Base-by-base conservation (phyloP, 106 monocot genomes). In the Allium fistulosum region DNA sequence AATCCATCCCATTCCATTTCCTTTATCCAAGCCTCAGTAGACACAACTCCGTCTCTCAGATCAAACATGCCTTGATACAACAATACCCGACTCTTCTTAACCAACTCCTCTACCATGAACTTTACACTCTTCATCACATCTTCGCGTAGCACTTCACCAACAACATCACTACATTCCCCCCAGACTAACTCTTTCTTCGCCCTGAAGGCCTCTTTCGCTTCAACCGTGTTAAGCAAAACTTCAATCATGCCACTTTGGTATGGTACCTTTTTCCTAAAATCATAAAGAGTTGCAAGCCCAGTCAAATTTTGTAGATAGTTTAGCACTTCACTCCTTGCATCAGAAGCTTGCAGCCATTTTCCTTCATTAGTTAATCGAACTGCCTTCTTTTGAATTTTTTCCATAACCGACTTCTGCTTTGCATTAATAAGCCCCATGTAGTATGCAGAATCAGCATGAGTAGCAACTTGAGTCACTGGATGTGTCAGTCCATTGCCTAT, bases 51-150 rank as follows among this genome's bases (percentile, higher is more conserved):
- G 47, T 84, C 91, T 45, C 76, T 64, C 69, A 96, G 57, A 72
- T 96, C 96, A 14, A 65, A 77, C 13, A 79, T 57, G 49, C 96
- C 91, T 73, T 88, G 85, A 74, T 91, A 96, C 55, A 91, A 71
- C 58, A 96, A 51, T 46, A 88, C 86, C 71, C 78, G 81, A 48
- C 46, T 68, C 62, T 51, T 66, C 57, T 16, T 78, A 67, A 91
- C 59, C 62, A 96, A 47, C 62, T 69, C 75, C 71, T 96, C 91
- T 68, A 88, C 86, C 88, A 67, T 71, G 26, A 52, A 72, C 68
- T 88, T 91, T 0, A 72, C 79, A 52, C 96, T 96, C 76, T 91
- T 88, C 94, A 95, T 95, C 74, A 88, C 72, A 62, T 95, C 90
- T 8, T 55, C 79, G 18, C 83, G 68, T 65, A 91, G 51, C 1